These are phyloP conservation scores for Parsonsia alboflavescens DNA, from an alignment of 257 asterid genomes.

Conservation along the genomic window DNA sequence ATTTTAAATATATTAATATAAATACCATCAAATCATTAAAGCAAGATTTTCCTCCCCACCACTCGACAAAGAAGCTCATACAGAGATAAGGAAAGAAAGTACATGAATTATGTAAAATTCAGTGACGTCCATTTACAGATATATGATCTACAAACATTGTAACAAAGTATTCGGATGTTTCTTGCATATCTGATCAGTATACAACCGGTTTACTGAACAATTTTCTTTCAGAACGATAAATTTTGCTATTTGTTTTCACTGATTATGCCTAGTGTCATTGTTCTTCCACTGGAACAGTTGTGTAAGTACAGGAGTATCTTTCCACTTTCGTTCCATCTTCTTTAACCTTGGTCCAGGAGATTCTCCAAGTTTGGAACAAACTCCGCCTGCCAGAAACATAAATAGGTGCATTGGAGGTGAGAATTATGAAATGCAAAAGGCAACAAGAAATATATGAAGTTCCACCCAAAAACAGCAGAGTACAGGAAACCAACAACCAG, in stretches of 20 bases:
- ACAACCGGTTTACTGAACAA: neutral
- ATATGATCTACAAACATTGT: neutral
- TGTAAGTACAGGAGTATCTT: slow-evolving; percentile 37
- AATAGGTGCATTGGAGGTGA: neutral
- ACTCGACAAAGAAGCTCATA: no score
- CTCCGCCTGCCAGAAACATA: slow-evolving; percentile 47
- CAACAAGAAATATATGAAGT: neutral
- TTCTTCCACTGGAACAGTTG: slow-evolving; percentile 50
- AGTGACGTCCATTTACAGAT: neutral
- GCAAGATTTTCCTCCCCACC: no score
- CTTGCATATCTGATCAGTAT: neutral
- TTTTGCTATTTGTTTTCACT: neutral
- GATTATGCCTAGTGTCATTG: slow-evolving; percentile 6
- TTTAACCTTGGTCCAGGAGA: slow-evolving; percentile 64
- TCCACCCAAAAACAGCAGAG: neutral
- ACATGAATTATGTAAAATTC: neutral
- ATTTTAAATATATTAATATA: no score
- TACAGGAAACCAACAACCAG: neutral
- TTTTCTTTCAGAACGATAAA: neutral
- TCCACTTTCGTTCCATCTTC: slow-evolving; percentile 44
- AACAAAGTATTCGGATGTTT: neutral
- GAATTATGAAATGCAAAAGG: neutral
- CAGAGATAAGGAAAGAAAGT: no score
- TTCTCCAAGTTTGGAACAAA: slow-evolving; percentile 60
- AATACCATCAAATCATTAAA: no score